phyloP scores from a whole-genome alignment of 768 basidiomycete genomes.

The Tricholomella constricta region DNA sequence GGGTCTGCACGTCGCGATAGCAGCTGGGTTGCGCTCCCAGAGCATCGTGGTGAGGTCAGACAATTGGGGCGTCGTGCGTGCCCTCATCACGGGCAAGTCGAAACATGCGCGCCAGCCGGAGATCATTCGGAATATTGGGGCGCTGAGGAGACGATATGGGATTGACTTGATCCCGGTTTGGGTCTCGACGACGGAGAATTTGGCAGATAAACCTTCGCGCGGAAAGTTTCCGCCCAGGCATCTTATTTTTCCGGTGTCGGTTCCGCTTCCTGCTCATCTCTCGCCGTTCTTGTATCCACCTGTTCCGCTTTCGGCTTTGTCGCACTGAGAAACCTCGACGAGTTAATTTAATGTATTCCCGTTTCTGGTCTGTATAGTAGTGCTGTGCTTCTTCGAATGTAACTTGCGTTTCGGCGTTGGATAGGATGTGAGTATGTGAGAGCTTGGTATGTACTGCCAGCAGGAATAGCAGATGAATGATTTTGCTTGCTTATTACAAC shows the following conservation, averaged over 20 bases:
- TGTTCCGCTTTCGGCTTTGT: background rate
- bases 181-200: slow-evolving; percentile 10
- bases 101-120: slow-evolving; percentile 24
- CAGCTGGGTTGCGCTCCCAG: slow-evolving; percentile 18
- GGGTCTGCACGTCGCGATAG: slow-evolving; percentile 33
- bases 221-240: slow-evolving; percentile 11
- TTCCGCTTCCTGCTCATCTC: slow-evolving; percentile 11
- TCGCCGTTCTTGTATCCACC: background rate
- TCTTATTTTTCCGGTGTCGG: slow-evolving; percentile 7
- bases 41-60: slow-evolving; percentile 39
- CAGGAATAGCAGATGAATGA: too few species aligned
- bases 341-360: too few species aligned
- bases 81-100: slow-evolving; percentile 27
- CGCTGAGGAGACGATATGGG: background rate
- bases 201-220: slow-evolving; percentile 18
- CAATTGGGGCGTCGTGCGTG: slow-evolving; percentile 41
- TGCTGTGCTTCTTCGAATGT: too few species aligned
- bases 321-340: background rate
- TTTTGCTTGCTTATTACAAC: too few species aligned
- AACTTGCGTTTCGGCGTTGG: too few species aligned
- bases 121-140: slow-evolving; percentile 28
- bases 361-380: too few species aligned
- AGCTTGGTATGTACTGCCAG: too few species aligned
- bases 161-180: background rate
- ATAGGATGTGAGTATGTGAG: too few species aligned